A percentile compares a stretch with the other conserved stretches of the same genome.
Conservation (phyloP, 805 yeast genomes). For the Pichia occidentalis region DNA sequence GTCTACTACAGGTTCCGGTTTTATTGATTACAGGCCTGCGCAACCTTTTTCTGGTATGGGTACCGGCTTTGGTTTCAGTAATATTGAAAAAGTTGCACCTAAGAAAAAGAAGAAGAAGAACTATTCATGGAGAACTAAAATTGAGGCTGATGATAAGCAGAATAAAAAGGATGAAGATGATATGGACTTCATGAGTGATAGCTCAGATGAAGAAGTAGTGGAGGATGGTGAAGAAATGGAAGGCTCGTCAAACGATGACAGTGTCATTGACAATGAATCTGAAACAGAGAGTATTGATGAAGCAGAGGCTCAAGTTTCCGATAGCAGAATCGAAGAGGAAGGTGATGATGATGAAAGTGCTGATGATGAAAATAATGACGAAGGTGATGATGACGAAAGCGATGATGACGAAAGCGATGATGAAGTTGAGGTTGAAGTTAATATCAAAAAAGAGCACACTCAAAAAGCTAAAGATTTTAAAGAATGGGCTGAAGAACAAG, state of each 20-base stretch:
- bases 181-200: constrained; percentile 43
- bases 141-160: constrained; percentile 43
- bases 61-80: constrained; percentile 62
- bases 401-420: constrained; percentile 29
- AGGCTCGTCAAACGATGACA: no score
- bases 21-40: constrained; percentile 67
- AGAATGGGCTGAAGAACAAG: constrained; percentile 80
- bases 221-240: constrained; percentile 19
- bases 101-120: constrained; percentile 45
- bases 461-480: constrained; percentile 62
- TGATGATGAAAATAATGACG: constrained; percentile 30
- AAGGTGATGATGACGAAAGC: constrained; percentile 29
- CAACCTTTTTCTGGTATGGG: constrained; percentile 45
- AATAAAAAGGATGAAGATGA: constrained; percentile 47
- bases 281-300: constrained; percentile 24
- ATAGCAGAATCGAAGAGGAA: no score
- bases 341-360: constrained; percentile 26
- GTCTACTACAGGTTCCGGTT: constrained; percentile 32
- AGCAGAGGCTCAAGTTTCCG: constrained; percentile 13
- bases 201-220: constrained; percentile 23
- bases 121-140: constrained; percentile 67
- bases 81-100: constrained; percentile 36
- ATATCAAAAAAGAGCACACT: constrained; percentile 37
- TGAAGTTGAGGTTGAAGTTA: constrained; percentile 24
- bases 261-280: constrained; percentile 20